Base-by-base conservation (phyloP, 352 stramenopile species). In the Paralagenidium karlingii region DNA sequence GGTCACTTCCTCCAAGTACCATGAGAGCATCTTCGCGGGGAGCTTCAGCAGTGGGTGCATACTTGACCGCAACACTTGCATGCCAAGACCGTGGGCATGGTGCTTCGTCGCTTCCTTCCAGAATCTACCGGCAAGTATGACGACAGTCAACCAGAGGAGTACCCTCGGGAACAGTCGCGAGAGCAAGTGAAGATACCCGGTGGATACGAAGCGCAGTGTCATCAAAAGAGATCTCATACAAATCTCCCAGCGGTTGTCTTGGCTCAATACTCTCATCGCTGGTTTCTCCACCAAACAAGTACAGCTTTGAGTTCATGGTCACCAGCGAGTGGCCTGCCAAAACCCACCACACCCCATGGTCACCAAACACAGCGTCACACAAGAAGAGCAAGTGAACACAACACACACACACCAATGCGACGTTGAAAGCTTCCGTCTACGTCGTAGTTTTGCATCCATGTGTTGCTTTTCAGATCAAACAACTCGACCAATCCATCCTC, bases 381-480 rank as follows among this genome's bases (percentile, higher is more conserved):
- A n/a, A n/a, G n/a, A n/a, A n/a, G n/a, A n/a, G n/a, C n/a, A n/a
- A n/a, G n/a, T n/a, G n/a, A n/a, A n/a, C n/a, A n/a, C n/a, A n/a
- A n/a, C n/a, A n/a, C n/a, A n/a, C n/a, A n/a, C n/a, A n/a, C n/a
- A n/a, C n/a, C 68, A 15, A 81, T 61, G 24, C 68, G 62, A 6
- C 63, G 60, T 22, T 53, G 46, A 13, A 88, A 32, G 2, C 55
- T 51, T 9, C 71, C 71, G 13, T 70, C 48, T 4, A 83, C 55
- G 48, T 86, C 71, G 28, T 75, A 79, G 31, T 46, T 51, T n/a
- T 47, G 55, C 24, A 85, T 33, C 68, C 69, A 84, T 24, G 49
- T 55, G n/a, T 62, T 30, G 0, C 49, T 56, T 4, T 15, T 30
- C 19, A 78, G 29, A 24, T 85, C 71, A 37, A 86, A 88, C 8